A percentile compares a stretch with the other conserved stretches of the same genome.
Evolutionary conservation across 192 early-diverging fungal species (phyloP).

Genomic region (Entomortierella parvispora): DNA sequence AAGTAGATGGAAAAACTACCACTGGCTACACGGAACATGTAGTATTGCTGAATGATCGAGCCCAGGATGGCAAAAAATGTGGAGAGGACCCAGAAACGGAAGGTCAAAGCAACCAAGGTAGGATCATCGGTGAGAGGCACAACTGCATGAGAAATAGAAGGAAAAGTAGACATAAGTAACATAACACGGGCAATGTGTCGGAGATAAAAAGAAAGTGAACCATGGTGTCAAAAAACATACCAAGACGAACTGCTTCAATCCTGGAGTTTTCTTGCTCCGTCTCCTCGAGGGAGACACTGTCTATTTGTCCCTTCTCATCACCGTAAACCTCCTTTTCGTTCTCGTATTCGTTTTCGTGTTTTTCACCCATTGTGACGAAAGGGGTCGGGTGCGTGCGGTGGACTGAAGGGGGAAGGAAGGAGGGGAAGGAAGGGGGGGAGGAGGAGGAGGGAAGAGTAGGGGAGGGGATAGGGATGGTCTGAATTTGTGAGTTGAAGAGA

Average conservation of each 20-base stretch:
- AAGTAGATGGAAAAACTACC: slow-evolving; percentile 24
- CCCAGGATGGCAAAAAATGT: slow-evolving; percentile 38
- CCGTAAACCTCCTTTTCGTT: not conserved
- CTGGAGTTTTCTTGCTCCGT: slow-evolving; percentile 11
- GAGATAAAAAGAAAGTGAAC: not conserved
- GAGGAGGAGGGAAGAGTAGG: not conserved
- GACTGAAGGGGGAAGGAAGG: not conserved
- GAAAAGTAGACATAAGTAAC: not conserved
- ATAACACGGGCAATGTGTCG: slow-evolving; percentile 4
- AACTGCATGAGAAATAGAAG: slow-evolving; percentile 11
- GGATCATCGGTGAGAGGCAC: slow-evolving; percentile 48
- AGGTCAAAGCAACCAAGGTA: slow-evolving; percentile 53
- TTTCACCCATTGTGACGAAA: slow-evolving; percentile 14
- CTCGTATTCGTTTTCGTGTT: slow-evolving; percentile 14
- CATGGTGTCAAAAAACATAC: slow-evolving; percentile 2
- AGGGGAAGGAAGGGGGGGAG: not conserved
- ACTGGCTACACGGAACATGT: slow-evolving; percentile 28
- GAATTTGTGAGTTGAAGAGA: slow-evolving; percentile 7
- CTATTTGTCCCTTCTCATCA: slow-evolving; percentile 5
- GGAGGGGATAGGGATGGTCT: slow-evolving; percentile 11
- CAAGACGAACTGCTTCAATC: slow-evolving; percentile 19
- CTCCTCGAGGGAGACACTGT: slow-evolving; percentile 14
- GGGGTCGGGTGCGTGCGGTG: not conserved
- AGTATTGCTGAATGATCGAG: slow-evolving; percentile 34
- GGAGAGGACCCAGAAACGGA: slow-evolving; percentile 57